Evolutionary conservation across 805 yeast species (phyloP).

Genomic region (Schizosaccharomyces lindneri): DNA sequence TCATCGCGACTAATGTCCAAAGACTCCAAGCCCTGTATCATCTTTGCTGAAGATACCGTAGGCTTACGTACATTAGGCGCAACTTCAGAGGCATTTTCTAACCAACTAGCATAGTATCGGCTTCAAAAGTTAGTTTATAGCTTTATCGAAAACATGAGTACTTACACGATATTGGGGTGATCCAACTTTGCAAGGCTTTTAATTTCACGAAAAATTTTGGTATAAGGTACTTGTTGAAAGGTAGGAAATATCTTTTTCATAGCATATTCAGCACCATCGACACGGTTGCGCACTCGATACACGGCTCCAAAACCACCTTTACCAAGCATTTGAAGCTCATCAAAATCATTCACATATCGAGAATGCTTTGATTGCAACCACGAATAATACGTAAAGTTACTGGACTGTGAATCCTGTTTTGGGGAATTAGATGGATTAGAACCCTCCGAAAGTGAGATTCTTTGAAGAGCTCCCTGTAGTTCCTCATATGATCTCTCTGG

Average conservation of each 20-base stretch:
- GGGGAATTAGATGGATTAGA: neutral
- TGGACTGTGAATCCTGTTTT: neutral
- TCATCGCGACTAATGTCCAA: neutral
- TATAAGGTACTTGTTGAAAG: neutral
- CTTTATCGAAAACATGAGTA: neutral
- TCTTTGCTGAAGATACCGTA: too few relatives aligned
- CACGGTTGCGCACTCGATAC: neutral
- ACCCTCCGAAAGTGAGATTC: neutral
- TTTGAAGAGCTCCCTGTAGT: too few relatives aligned
- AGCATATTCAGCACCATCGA: constrained; percentile 1
- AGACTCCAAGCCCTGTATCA: neutral
- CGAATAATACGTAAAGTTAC: neutral
- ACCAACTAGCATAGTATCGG: constrained; percentile 3
- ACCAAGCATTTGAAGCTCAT: neutral
- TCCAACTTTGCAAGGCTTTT: neutral
- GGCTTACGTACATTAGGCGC: too few relatives aligned
- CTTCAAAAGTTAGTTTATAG: neutral
- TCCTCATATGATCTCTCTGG: too few relatives aligned
- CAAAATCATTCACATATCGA: neutral
- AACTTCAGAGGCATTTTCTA: neutral
- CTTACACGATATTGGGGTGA: neutral
- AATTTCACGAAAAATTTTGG: neutral
- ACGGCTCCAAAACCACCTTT: constrained; percentile 1
- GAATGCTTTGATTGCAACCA: neutral
- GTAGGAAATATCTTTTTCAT: neutral